Evolutionary conservation across 495 filamentous ascomycete species (phyloP).

Genomic region (Apiosordaria backusii): DNA sequence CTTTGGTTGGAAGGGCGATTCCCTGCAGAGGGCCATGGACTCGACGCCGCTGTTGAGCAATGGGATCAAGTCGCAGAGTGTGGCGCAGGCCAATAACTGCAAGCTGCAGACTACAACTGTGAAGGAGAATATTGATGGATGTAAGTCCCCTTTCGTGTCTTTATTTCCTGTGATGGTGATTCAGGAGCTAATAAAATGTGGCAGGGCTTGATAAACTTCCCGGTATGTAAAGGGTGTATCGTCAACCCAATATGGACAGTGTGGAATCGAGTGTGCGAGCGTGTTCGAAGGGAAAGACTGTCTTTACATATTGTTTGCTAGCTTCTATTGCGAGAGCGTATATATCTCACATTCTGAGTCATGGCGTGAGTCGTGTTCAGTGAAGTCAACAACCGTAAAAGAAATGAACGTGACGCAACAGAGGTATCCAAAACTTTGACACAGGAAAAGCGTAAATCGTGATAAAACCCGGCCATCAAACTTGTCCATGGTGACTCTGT

Average conservation of each 20-base stretch:
- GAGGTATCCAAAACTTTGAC: not conserved
- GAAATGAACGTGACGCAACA: not conserved
- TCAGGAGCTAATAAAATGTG: not conserved
- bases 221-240: not conserved
- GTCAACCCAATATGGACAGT: not conserved
- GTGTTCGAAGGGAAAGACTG: not conserved
- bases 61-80: conserved; percentile 41
- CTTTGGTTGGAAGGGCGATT: conserved; percentile 38
- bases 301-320: not conserved
- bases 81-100: conserved; percentile 41
- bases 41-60: conserved; percentile 42
- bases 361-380: not conserved
- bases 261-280: not conserved
- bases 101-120: conserved; percentile 35
- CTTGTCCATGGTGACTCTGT: not conserved
- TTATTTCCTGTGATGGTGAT: not conserved
- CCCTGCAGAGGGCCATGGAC: conserved; percentile 42
- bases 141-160: conserved; percentile 31
- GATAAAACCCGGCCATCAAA: not conserved
- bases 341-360: not conserved
- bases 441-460: not conserved
- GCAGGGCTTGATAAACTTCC: conserved; percentile 7
- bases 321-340: not conserved
- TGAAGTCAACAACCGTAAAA: not conserved
- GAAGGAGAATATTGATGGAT: conserved; percentile 42